Conservation (phyloP, 2,329 filamentous ascomycete genomes). For the Meredithiella fracta region DNA sequence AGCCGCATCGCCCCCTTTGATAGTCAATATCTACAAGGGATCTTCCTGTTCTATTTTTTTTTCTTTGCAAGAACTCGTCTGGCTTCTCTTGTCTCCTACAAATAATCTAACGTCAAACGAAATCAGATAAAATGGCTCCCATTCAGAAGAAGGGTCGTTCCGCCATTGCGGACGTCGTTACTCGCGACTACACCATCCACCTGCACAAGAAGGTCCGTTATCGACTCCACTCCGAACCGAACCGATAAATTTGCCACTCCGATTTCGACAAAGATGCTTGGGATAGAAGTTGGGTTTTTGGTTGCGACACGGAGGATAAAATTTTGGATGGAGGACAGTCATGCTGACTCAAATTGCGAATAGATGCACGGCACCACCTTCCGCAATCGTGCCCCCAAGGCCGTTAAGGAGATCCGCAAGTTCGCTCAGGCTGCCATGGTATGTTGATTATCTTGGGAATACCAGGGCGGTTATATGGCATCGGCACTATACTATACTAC, state of each 20-base stretch:
- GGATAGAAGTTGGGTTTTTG: not conserved
- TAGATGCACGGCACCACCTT: conserved; percentile 94
- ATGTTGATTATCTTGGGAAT: conserved; percentile 27
- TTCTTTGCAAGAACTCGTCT: conserved; percentile 11
- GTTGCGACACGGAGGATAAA: not conserved
- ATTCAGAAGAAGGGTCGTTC: conserved; percentile 65
- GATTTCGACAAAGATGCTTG: not conserved
- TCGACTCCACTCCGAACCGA: conserved; percentile 3
- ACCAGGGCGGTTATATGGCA: conserved; percentile 7
- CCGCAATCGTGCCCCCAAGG: conserved; percentile 98
- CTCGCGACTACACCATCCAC: conserved; percentile 99
- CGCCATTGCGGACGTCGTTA: conserved; percentile 97
- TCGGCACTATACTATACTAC: not conserved
- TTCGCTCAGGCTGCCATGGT: conserved; percentile 95
- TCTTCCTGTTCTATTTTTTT: conserved; percentile 4
- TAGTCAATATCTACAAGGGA: conserved; percentile 5
- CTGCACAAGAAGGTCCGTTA: conserved; percentile 70
- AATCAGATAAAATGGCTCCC: conserved; percentile 46
- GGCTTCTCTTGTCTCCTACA: conserved; percentile 13
- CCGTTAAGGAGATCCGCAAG: conserved; percentile 98
- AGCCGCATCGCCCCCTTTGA: conserved; percentile 10
- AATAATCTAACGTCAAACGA: conserved; percentile 18
- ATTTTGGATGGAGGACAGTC: conserved; percentile 5
- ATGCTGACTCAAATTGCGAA: conserved; percentile 22
- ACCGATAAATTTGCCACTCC: not conserved